A percentile compares a stretch with the other conserved stretches of the same genome.
Evolutionary conservation across 2,329 filamentous ascomycete genomes (phyloP).

Genomic region (Xylariales sp.): DNA sequence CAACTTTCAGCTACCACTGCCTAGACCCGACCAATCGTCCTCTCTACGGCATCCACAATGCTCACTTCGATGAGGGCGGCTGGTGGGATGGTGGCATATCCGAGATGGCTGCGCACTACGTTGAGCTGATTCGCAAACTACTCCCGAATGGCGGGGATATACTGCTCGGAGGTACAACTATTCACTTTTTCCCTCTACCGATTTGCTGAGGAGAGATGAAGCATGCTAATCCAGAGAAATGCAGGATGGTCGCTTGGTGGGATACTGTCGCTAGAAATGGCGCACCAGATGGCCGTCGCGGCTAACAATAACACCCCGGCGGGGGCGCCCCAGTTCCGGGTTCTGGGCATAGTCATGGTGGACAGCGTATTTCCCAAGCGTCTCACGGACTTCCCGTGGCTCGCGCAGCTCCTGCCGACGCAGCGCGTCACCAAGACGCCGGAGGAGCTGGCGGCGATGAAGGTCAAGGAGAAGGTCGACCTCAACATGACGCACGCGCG

Average conservation of each 20-base stretch:
- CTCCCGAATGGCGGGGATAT: conserved; percentile 34
- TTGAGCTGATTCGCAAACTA: conserved; percentile 35
- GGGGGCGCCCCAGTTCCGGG: conserved; percentile 25
- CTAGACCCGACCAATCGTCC: conserved; percentile 43
- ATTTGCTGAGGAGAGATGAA: no score
- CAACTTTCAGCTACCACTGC: conserved; percentile 53
- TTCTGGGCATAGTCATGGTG: conserved; percentile 48
- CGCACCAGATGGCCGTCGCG: conserved; percentile 33
- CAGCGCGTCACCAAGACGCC: conserved; percentile 20
- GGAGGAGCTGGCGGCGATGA: conserved; percentile 22
- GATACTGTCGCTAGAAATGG: conserved; percentile 45
- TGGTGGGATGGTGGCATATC: conserved; percentile 47
- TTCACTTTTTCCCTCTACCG: no score
- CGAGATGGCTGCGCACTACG: conserved; percentile 51
- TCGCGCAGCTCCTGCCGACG: conserved; percentile 13
- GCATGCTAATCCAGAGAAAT: no score
- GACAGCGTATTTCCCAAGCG: conserved; percentile 40
- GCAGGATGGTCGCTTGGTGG: conserved; percentile 53
- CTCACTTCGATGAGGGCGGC: conserved; percentile 41
- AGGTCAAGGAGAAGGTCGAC: conserved; percentile 22
- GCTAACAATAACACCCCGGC: no score
- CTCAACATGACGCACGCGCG: conserved; percentile 27
- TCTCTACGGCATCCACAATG: conserved; percentile 52
- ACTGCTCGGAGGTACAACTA: conserved; percentile 43
- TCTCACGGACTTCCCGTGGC: conserved; percentile 11